These are phyloP conservation scores for Bretschneidera sinensis DNA, from an alignment of 345 rosid genomes.

Conservation along the genomic window DNA sequence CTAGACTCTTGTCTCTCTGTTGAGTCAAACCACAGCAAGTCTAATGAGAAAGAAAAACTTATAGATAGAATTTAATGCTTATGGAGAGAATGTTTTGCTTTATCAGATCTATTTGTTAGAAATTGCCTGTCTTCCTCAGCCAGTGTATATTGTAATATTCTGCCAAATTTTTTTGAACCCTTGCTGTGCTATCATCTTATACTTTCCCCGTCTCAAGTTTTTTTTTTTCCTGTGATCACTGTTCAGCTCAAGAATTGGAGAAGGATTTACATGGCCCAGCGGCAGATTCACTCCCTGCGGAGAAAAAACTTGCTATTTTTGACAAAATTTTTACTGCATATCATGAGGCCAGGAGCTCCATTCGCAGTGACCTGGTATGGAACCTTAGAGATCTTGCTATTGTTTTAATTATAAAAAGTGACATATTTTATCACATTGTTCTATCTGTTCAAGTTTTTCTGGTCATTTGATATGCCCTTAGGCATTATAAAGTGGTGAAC, in stretches of 20 bases:
- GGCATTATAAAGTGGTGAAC: background rate
- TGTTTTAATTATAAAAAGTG: no score
- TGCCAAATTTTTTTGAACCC: background rate
- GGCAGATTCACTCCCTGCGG: constrained; percentile 67
- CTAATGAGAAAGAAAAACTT: background rate
- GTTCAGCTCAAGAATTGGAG: constrained; percentile 95
- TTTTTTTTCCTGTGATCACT: constrained; percentile 16
- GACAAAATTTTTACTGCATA: constrained; percentile 91
- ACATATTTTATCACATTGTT: no score
- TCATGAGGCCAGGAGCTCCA: constrained; percentile 88
- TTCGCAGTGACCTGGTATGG: constrained; percentile 92
- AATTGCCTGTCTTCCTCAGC: background rate
- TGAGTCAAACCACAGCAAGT: background rate
- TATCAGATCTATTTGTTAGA: background rate
- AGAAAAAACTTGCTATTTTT: constrained; percentile 67
- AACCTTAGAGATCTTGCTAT: background rate
- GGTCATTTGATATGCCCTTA: constrained; percentile 7
- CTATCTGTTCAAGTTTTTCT: background rate
- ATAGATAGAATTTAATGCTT: constrained; percentile 6
- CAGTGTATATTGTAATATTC: background rate
- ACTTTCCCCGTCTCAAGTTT: constrained; percentile 2
- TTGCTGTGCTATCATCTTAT: background rate
- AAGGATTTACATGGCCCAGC: constrained; percentile 80
- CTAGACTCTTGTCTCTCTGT: background rate
- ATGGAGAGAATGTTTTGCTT: constrained; percentile 1